Evolutionary conservation across 23 red algal genomes (phyloP).

Genomic region (Cyanidium caldarium): DNA sequence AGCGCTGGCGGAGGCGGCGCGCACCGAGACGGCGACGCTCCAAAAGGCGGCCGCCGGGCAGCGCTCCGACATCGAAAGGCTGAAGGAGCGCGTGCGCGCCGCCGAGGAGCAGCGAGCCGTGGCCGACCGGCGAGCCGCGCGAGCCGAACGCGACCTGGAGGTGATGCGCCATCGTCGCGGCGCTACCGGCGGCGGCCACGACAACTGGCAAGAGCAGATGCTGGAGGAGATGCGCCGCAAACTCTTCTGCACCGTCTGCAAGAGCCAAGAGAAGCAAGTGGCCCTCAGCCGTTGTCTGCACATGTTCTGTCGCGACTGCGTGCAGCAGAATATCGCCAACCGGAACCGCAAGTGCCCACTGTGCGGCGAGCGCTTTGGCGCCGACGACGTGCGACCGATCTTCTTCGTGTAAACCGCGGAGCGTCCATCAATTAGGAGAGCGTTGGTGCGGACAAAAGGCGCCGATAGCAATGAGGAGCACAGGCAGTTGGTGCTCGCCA

Average conservation of each 20-base stretch:
- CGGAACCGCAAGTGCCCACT: slow-evolving; percentile 91
- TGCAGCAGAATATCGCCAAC: slow-evolving; percentile 64
- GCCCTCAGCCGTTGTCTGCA: slow-evolving; percentile 75
- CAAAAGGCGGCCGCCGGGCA: neutral
- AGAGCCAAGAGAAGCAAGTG: slow-evolving; percentile 62
- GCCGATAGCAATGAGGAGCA: too few relatives aligned
- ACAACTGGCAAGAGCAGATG: slow-evolving; percentile 46
- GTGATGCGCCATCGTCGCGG: neutral
- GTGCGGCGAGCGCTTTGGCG: slow-evolving; percentile 65
- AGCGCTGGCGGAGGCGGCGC: neutral
- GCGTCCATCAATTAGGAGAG: too few relatives aligned
- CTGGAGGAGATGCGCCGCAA: slow-evolving; percentile 50
- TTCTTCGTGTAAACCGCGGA: slow-evolving; percentile 40
- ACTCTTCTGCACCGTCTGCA: slow-evolving; percentile 60
- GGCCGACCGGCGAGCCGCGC: slow-evolving; percentile 16
- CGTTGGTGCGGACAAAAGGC: too few relatives aligned
- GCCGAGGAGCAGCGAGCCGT: slow-evolving; percentile 16
- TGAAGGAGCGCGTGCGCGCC: neutral
- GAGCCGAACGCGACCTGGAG: slow-evolving; percentile 12
- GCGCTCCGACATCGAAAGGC: neutral
- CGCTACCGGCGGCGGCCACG: neutral
- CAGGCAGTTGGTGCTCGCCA: too few relatives aligned
- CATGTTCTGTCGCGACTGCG: slow-evolving; percentile 85
- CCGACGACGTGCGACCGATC: slow-evolving; percentile 56
- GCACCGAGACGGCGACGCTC: neutral